Base-by-base conservation (phyloP, 768 basidiomycete genomes). In the Lactifluus pinguis region DNA sequence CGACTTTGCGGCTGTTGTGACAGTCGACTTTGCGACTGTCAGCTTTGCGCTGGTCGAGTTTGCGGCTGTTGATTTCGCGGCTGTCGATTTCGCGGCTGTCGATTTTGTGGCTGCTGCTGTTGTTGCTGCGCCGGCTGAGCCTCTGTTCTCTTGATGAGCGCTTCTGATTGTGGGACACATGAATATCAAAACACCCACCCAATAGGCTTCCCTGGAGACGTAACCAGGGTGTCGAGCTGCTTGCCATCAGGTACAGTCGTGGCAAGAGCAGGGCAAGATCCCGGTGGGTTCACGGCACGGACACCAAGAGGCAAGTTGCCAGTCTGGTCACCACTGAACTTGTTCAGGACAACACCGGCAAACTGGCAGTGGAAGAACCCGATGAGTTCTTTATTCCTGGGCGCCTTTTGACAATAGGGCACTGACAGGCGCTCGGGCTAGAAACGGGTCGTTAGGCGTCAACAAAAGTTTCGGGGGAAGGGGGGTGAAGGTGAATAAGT, bases 291-390 rank as follows among this genome's bases (percentile, higher is more conserved):
- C 14, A 81, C 59, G 0, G 76, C 72, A 10, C 57, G 72, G 53
- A 72, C 66, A 51, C 79, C 79, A 57, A 81, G 77, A 11, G 83
- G 81, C 60, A 82, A 77, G 30, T 81, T 83, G 30, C 80, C 81
- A 2, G 71, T 56, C 17, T 69, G 69, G 49, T 76, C 76, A 36
- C 79, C 78, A 53, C 78, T 79, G 67, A 83, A 83, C 6, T 72
- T 74, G 19, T 67, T 73, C 44, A 72, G 72, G 50, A 80, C 69
- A 21, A 76, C 74, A 55, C 80, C 75, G 57, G 74, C 67, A 69
- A 77, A 83, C 68, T 83, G 82, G 69, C 80, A 83, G 66, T 82
- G 82, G 72, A 78, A 83, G 38, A 80, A 72, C 3, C 81, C 81
- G 51, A 77, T 73, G 9, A 84, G 75, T 68, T 83, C 79, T 1